phyloP scores from a whole-genome alignment of 306 rosid species.

The Fragaria nilgerrensis region DNA sequence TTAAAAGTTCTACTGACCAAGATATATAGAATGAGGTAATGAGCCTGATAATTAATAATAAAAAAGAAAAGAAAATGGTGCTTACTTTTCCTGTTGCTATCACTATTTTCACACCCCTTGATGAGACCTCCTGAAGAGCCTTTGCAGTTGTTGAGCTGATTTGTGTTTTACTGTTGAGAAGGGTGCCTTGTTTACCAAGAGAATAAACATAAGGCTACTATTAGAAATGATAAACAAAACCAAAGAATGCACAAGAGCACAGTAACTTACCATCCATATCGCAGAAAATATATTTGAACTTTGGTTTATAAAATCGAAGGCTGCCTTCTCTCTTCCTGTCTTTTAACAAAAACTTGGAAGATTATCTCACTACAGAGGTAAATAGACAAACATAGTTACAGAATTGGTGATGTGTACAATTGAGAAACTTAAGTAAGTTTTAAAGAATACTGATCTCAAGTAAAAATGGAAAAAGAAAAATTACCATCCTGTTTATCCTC shows the following conservation, averaged over 20 bases:
- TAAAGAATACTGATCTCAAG: not conserved
- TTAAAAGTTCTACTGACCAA: not conserved
- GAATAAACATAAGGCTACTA: not conserved
- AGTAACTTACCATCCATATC: conserved; percentile 87
- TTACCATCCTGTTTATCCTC: conserved; percentile 53
- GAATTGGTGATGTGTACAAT: conserved; percentile 15
- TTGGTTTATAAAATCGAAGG: conserved; percentile 89
- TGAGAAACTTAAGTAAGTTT: not conserved
- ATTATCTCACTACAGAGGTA: conserved; percentile 37
- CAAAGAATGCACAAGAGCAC: conserved; percentile 5
- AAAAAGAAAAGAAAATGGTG: conserved; percentile 16
- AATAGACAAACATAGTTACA: conserved; percentile 15
- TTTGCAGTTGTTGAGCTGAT: conserved; percentile 56
- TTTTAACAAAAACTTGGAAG: conserved; percentile 68
- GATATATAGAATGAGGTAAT: not conserved
- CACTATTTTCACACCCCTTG: conserved; percentile 90
- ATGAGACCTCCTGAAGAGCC: conserved; percentile 72
- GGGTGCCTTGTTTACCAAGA: conserved; percentile 57
- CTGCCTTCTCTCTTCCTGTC: conserved; percentile 93
- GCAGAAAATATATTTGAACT: conserved; percentile 85
- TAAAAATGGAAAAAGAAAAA: conserved; percentile 13
- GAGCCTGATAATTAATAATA: conserved; percentile 10
- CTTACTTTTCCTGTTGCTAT: conserved; percentile 98
- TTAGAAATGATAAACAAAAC: conserved; percentile 26
- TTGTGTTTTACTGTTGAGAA: conserved; percentile 84